These are phyloP conservation scores for Sicyos baderoa DNA, from an alignment of 306 rosid species.

Conservation along the genomic window DNA sequence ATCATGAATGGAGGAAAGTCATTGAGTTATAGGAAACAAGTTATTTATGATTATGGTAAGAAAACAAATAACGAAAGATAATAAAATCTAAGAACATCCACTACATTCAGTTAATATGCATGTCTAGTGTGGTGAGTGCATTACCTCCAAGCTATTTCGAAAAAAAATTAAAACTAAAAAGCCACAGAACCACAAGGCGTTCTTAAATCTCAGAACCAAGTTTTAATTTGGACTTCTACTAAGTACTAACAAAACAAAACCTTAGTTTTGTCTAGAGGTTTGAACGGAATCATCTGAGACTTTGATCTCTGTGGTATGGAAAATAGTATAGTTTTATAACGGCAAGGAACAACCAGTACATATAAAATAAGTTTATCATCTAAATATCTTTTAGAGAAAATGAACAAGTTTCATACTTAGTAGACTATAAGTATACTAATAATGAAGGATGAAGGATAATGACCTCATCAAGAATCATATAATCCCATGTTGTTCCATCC, in stretches of 20 bases:
- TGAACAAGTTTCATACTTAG: neutral
- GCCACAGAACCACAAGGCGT: neutral
- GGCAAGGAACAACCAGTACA: neutral
- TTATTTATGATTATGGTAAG: neutral
- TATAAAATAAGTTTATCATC: neutral
- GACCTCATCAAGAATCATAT: slow-evolving; percentile 97
- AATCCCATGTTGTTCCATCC: slow-evolving; percentile 66
- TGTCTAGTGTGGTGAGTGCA: neutral
- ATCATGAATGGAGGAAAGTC: neutral
- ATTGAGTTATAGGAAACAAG: neutral
- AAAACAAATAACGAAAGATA: neutral
- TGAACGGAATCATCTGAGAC: neutral
- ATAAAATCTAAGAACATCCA: neutral
- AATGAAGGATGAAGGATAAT: neutral
- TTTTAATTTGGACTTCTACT: slow-evolving; percentile 6
- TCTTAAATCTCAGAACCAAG: neutral
- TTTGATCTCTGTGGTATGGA: neutral
- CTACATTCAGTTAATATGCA: too few relatives aligned
- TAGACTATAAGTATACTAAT: slow-evolving; percentile 8
- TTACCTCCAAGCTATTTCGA: neutral
- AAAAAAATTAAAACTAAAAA: neutral
- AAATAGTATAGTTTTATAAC: neutral
- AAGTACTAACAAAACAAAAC: neutral
- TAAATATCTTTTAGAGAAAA: neutral
- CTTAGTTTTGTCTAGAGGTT: neutral